A percentile compares a stretch with the other conserved stretches of the same genome.
These are phyloP conservation scores for Fistulina hepatica DNA, from an alignment of 1,284 basidiomycete species.

Conservation along the genomic window DNA sequence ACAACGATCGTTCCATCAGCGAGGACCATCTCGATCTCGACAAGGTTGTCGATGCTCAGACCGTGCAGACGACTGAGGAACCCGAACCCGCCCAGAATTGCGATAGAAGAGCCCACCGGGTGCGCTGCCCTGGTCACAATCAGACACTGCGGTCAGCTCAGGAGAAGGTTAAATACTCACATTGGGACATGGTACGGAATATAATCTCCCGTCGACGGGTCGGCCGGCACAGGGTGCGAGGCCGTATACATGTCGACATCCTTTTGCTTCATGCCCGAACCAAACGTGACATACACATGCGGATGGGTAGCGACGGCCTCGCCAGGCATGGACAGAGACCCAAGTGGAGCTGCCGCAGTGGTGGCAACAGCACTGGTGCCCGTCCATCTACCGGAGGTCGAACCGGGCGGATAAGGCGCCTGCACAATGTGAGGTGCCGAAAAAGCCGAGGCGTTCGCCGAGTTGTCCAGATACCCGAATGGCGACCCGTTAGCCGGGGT, in stretches of 20 bases:
- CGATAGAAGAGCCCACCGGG: conserved; percentile 69
- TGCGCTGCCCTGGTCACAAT: conserved; percentile 47
- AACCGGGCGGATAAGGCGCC: conserved; percentile 23
- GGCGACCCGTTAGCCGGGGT: conserved; percentile 28
- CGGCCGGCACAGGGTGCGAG: conserved; percentile 53
- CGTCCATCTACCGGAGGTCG: conserved; percentile 24
- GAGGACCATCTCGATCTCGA: conserved; percentile 79
- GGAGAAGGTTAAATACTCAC: conserved; percentile 31
- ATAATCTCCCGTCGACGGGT: conserved; percentile 36
- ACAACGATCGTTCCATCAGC: conserved; percentile 69
- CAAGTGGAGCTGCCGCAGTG: conserved; percentile 26
- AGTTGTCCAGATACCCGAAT: conserved; percentile 41
- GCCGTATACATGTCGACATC: conserved; percentile 72
- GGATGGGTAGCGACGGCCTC: conserved; percentile 48
- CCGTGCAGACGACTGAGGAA: conserved; percentile 78
- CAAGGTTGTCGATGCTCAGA: conserved; percentile 74
- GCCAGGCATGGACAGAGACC: conserved; percentile 28
- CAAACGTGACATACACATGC: conserved; percentile 71
- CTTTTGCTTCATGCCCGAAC: conserved; percentile 73
- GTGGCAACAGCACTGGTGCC: conserved; percentile 24
- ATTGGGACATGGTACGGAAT: conserved; percentile 80
- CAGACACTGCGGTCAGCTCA: conserved; percentile 8
- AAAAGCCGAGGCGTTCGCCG: conserved; percentile 13
- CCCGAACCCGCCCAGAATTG: conserved; percentile 84
- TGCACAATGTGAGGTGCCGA: conserved; percentile 17